Conservation (phyloP, 75 land plant genomes). For the Isoetes taiwanensis region DNA sequence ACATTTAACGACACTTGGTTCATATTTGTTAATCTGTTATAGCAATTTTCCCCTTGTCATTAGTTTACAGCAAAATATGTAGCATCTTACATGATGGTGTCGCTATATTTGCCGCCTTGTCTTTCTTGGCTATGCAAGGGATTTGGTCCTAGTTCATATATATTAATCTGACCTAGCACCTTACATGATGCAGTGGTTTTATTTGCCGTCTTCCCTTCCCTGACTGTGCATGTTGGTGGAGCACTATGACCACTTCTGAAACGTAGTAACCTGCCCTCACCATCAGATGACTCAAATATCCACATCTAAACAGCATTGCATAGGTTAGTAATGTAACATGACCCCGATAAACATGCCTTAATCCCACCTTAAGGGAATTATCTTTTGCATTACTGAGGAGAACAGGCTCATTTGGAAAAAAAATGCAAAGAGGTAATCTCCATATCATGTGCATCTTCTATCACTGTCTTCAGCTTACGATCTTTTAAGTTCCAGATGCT, state of each 20-base stretch:
- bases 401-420: slow-evolving; percentile 1
- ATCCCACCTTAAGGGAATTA: neutral
- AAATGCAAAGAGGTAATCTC: slow-evolving; percentile 1
- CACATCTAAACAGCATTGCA: neutral
- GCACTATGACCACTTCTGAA: slow-evolving; percentile 10
- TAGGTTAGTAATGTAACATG: neutral
- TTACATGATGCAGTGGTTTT: too few species aligned
- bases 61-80: too few species aligned
- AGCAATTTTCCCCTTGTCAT: too few species aligned
- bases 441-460: neutral
- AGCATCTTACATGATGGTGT: too few species aligned
- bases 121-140: too few species aligned
- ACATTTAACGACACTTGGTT: too few species aligned
- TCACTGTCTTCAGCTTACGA: neutral
- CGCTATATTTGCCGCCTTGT: too few species aligned
- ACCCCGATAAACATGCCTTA: neutral
- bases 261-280: neutral
- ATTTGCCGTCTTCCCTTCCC: too few species aligned
- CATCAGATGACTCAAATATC: slow-evolving; percentile 1
- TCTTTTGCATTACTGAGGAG: neutral
- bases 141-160: too few species aligned
- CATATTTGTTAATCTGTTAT: too few species aligned
- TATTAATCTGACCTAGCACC: too few species aligned
- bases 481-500: neutral
- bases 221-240: slow-evolving; percentile 6